phyloP scores from a whole-genome alignment of 1,139 yeast genomes.

The Diutina scorzettiae region DNA sequence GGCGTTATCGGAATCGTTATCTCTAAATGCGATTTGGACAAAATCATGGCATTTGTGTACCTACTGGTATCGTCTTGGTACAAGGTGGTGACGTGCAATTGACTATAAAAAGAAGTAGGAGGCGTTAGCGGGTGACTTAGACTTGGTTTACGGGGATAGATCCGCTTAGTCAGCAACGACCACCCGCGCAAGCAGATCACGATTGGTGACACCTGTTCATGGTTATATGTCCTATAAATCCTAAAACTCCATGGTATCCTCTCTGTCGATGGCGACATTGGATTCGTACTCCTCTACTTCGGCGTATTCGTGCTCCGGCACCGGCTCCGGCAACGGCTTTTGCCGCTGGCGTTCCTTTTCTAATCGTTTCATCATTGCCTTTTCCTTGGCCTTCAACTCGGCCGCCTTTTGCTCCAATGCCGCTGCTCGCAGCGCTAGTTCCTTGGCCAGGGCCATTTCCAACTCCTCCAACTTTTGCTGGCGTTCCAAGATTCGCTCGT shows the following conservation, averaged over 20 bases:
- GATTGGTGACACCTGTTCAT: neutral
- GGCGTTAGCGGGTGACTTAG: no score
- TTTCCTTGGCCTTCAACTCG: conserved; percentile 57
- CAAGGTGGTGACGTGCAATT: no score
- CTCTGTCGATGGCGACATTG: neutral
- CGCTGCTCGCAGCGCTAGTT: conserved; percentile 61
- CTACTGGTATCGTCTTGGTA: no score
- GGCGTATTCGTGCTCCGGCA: neutral
- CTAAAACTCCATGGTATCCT: neutral
- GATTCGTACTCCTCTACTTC: neutral
- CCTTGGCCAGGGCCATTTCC: conserved; percentile 68
- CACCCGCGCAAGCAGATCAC: no score
- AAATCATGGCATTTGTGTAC: no score
- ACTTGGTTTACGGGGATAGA: no score
- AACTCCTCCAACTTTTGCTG: conserved; percentile 69
- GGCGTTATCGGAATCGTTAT: no score
- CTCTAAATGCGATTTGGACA: no score
- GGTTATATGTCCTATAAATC: no score
- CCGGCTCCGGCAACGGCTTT: conserved; percentile 5
- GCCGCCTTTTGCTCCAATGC: conserved; percentile 67
- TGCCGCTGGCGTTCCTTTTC: conserved; percentile 13
- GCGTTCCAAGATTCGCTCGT: conserved; percentile 61
- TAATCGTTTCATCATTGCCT: conserved; percentile 29
- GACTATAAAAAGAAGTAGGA: no score
- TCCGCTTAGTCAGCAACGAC: no score